Base-by-base conservation (phyloP, 805 yeast species). In the Lachancea fermentati region DNA sequence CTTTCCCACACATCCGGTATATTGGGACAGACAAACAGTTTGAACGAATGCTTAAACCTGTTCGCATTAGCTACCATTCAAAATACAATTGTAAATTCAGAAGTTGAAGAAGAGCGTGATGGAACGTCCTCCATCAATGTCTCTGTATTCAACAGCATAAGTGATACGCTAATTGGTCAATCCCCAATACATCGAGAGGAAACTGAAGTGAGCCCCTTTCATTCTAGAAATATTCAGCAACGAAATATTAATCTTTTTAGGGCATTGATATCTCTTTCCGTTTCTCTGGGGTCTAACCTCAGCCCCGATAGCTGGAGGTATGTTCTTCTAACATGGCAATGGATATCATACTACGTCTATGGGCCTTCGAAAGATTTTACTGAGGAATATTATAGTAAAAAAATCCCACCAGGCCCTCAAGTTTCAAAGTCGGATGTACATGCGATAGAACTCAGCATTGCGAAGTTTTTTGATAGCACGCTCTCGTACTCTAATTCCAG, bases 1-100 rank as follows among this genome's bases (percentile, higher is more conserved):
- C 68, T 85, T 36, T 78, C 95, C 5, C 96, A 87, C 56, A 78
- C 89, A 0, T 73, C 89, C 0, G 97, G 97, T 0, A 64, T 86
- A 12, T 60, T 88, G n/a, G 79, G 78, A 0, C 55, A 83, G 9
- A 54, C 59, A 1, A 66, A 65, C 0, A 67, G 81, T 16, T 66
- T 95, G 36, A 84, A 86, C 51, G 73, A 76, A 7, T 72, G 76
- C 19, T 47, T 79, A 34, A 47, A 54, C n/a, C 48, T 70, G n/a
- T 69, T 77, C 47, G 67, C 78, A 1, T 46, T 52, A 11, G 64
- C 75, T 2, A 67, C 77, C 1, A 60, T 77, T 13, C 67, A 65
- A 29, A 63, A 73, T 19, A 57, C 55, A 13, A 48, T 67, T 13
- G 67, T 79, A 2, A 57, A 73, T 32, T 71, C 79, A 16, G 81